Conservation (phyloP, 140 eudicot genomes). For the Bidens hawaiensis region DNA sequence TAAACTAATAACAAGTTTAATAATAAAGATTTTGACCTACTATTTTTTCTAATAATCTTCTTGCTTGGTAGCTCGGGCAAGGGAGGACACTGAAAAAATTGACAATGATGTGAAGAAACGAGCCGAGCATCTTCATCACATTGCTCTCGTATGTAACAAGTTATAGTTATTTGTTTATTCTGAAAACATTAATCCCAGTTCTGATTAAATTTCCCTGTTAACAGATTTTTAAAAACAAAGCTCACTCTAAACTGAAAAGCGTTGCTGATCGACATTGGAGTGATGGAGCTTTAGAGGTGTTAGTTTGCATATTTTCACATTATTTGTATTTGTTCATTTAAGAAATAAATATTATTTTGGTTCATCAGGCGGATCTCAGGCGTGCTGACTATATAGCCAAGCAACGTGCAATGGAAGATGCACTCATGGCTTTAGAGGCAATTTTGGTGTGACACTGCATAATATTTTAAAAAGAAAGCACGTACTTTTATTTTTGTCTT, state of each 20-base stretch:
- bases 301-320: slow-evolving; percentile 3
- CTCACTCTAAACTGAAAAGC: slow-evolving; percentile 73
- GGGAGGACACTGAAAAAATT: slow-evolving; percentile 89
- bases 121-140: slow-evolving; percentile 85
- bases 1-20: too few relatives aligned
- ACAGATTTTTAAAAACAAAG: slow-evolving; percentile 75
- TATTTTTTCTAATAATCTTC: slow-evolving; percentile 3
- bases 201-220: slow-evolving; percentile 8
- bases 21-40: not conserved
- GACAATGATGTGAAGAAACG: slow-evolving; percentile 80
- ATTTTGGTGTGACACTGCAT: not conserved
- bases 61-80: slow-evolving; percentile 81
- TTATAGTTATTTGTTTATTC: not conserved
- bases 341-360: slow-evolving; percentile 4
- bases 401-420: slow-evolving; percentile 94
- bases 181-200: slow-evolving; percentile 4
- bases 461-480: not conserved
- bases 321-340: not conserved
- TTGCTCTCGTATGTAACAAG: slow-evolving; percentile 57
- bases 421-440: slow-evolving; percentile 93
- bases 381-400: slow-evolving; percentile 89
- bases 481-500: slow-evolving; percentile 10
- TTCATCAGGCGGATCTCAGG: slow-evolving; percentile 82
- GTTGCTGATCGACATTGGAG: slow-evolving; percentile 98
- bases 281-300: slow-evolving; percentile 98